Evolutionary conservation across 129 eudicot species (phyloP).

Genomic region (Apium graveolens): DNA sequence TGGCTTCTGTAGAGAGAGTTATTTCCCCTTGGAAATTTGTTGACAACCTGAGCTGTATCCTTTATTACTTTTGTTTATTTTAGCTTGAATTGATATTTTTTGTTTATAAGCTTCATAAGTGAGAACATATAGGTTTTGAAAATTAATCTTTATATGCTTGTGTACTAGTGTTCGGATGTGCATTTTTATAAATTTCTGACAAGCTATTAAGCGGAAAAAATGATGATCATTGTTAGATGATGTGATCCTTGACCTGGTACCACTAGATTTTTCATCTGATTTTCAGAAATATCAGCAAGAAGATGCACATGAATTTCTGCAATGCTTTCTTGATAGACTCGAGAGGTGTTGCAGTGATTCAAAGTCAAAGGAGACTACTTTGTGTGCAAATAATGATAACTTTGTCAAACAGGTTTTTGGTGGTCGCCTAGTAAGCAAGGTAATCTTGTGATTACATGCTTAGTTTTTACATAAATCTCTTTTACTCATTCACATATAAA

Average conservation of each 20-base stretch:
- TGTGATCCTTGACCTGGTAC: slow-evolving; percentile 32
- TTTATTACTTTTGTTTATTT: background rate
- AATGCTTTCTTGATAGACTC: slow-evolving; percentile 43
- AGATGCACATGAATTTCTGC: slow-evolving; percentile 57
- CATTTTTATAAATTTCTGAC: background rate
- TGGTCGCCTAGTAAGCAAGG: slow-evolving; percentile 54
- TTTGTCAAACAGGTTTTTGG: slow-evolving; percentile 77
- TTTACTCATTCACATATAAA: background rate
- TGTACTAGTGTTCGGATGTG: background rate
- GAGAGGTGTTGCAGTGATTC: slow-evolving; percentile 35
- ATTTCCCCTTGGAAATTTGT: slow-evolving; percentile 53
- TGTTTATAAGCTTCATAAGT: background rate
- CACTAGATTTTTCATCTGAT: slow-evolving; percentile 32
- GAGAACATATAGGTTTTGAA: background rate
- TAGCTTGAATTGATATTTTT: background rate
- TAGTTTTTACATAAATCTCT: background rate
- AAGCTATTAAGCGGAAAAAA: background rate
- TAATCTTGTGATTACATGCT: background rate
- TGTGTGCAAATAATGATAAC: slow-evolving; percentile 22
- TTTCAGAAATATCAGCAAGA: slow-evolving; percentile 43
- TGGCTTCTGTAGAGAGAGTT: slow-evolving; percentile 25
- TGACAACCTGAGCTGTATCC: slow-evolving; percentile 80
- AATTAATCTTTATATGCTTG: background rate
- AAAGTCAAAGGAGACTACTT: background rate
- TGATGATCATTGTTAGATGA: background rate